Percentiles rank a stretch among this genome's conserved stretches.
Evolutionary conservation across 495 filamentous ascomycete species (phyloP).

Genomic region (Talaromyces liani): DNA sequence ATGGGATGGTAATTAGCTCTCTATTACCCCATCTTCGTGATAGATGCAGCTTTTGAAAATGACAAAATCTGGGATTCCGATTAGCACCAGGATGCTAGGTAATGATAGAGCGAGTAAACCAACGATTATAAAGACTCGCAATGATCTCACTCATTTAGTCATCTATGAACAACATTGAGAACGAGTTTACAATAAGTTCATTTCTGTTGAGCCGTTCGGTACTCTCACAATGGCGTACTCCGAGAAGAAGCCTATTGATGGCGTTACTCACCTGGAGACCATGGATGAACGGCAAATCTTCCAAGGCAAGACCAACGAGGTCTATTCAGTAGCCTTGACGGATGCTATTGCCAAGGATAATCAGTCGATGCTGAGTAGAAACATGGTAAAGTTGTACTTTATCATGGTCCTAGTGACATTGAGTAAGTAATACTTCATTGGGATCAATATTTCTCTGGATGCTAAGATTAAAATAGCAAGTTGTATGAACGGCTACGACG

Average conservation of each 20-base stretch:
- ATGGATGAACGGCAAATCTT: not conserved
- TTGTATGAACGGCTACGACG: constrained; percentile 1
- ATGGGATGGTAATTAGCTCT: not conserved
- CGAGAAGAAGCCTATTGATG: not conserved
- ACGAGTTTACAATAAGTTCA: not conserved
- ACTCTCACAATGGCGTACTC: not conserved
- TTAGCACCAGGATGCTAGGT: not conserved
- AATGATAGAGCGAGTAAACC: not conserved
- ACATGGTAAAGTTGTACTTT: not conserved
- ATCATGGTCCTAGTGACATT: not conserved
- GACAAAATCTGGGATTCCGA: not conserved
- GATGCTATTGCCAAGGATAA: not conserved
- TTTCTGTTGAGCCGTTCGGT: not conserved
- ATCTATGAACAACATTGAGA: not conserved
- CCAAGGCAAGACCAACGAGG: not conserved
- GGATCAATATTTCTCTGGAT: not conserved
- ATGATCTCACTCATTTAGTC: not conserved
- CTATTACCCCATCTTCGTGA: not conserved
- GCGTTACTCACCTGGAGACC: not conserved
- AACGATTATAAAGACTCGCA: not conserved
- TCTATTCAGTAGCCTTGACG: not conserved
- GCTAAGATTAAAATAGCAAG: not conserved
- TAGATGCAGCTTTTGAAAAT: not conserved
- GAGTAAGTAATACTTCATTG: not conserved
- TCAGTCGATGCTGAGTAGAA: not conserved